Percentiles rank a stretch among this genome's conserved stretches.
Conservation (phyloP, 176 grass and related monocot genomes). For the Urochloa ruziziensis region DNA sequence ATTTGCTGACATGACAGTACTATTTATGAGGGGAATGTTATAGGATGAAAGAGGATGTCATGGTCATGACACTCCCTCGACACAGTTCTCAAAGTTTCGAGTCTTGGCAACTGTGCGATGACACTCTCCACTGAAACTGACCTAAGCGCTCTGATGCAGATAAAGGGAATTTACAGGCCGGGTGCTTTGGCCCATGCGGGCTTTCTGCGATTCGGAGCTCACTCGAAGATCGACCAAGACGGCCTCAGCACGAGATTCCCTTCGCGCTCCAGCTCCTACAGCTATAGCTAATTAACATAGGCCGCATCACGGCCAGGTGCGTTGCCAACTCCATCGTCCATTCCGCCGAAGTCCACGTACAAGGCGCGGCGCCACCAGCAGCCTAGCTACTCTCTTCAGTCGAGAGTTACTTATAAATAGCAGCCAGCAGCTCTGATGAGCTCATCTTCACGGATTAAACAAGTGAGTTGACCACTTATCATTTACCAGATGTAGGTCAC, state of each 20-base stretch:
- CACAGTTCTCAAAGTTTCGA: no score
- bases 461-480: constrained; percentile 34
- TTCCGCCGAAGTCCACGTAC: not conserved
- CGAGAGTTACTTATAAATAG: constrained; percentile 55
- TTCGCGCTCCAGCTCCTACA: not conserved
- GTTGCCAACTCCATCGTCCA: constrained; percentile 19
- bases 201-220: constrained; percentile 21
- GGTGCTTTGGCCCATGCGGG: not conserved
- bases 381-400: not conserved
- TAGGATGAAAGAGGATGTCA: no score
- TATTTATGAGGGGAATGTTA: no score
- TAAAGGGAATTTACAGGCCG: constrained; percentile 40
- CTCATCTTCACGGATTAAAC: constrained; percentile 40
- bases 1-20: no score
- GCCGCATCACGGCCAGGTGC: constrained; percentile 55
- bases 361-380: not conserved
- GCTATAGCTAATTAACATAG: constrained; percentile 50
- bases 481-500: not conserved
- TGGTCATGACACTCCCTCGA: no score
- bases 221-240: not conserved
- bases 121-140: not conserved
- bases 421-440: constrained; percentile 3
- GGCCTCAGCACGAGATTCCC: constrained; percentile 30
- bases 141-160: constrained; percentile 12
- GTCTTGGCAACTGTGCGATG: constrained; percentile 5